These are phyloP conservation scores for Fusarium tjaetaba DNA, from an alignment of 2,329 filamentous ascomycete species.

Conservation along the genomic window DNA sequence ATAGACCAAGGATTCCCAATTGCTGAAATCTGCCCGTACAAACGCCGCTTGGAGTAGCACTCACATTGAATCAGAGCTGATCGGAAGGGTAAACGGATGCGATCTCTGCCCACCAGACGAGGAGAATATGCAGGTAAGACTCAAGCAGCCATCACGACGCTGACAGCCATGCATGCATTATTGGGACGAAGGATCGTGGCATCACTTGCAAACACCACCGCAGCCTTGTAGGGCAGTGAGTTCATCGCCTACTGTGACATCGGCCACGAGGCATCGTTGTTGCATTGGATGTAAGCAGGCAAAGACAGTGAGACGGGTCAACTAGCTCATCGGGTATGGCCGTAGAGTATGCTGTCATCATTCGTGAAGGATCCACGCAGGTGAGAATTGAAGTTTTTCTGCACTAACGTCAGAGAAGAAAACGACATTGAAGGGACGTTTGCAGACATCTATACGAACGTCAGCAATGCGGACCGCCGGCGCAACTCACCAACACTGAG, in stretches of 20 bases:
- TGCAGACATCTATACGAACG: neutral
- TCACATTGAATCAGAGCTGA: neutral
- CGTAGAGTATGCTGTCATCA: conserved; percentile 12
- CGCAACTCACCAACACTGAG: conserved; percentile 1
- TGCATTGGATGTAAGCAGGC: conserved; percentile 17
- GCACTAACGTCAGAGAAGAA: neutral
- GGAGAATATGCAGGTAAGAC: conserved; percentile 16
- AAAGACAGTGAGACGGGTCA: neutral
- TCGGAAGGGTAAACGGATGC: neutral
- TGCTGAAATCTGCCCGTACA: conserved; percentile 10
- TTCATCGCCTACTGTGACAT: conserved; percentile 11
- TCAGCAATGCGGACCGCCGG: conserved; percentile 20
- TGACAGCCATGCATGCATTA: conserved; percentile 15
- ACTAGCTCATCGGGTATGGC: conserved; percentile 17
- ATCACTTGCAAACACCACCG: conserved; percentile 8
- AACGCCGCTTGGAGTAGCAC: conserved; percentile 16
- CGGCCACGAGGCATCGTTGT: neutral
- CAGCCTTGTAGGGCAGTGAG: conserved; percentile 24
- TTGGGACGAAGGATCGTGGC: conserved; percentile 6
- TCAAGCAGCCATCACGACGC: neutral
- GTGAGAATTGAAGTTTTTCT: conserved; percentile 1
- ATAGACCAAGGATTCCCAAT: conserved; percentile 26
- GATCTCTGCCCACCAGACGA: conserved; percentile 3
- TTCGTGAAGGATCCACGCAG: conserved; percentile 1
- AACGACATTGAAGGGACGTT: conserved; percentile 4